These are phyloP conservation scores for Rasamsonia emersonii DNA, from an alignment of 2,329 filamentous ascomycete species.

Conservation along the genomic window DNA sequence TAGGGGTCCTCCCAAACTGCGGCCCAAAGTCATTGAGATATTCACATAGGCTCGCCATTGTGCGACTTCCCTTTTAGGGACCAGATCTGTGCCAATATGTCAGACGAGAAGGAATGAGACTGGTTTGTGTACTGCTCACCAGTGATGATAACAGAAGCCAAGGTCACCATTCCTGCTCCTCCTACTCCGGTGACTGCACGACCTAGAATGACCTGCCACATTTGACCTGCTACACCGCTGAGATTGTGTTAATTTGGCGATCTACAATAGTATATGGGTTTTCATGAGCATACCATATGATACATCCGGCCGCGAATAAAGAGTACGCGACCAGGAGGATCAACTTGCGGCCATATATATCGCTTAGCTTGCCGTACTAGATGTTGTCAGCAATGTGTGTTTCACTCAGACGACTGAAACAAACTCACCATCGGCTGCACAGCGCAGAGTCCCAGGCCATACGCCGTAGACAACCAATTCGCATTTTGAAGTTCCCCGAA, in stretches of 20 bases:
- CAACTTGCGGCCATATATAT: constrained; percentile 49
- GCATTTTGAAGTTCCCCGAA: constrained; percentile 50
- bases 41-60: constrained; percentile 45
- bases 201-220: constrained; percentile 33
- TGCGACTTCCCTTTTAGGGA: constrained; percentile 42
- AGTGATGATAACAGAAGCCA: constrained; percentile 41
- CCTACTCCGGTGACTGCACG: constrained; percentile 36
- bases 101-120: neutral
- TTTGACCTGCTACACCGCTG: constrained; percentile 28
- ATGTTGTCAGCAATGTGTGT: constrained; percentile 7
- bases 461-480: constrained; percentile 50
- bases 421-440: constrained; percentile 44
- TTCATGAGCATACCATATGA: constrained; percentile 23
- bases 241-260: neutral
- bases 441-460: constrained; percentile 43
- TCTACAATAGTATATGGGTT: neutral
- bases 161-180: constrained; percentile 35
- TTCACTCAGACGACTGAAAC: neutral
- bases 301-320: constrained; percentile 42
- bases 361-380: constrained; percentile 48
- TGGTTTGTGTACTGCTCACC: no score
- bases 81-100: constrained; percentile 33
- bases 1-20: constrained; percentile 45
- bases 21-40: constrained; percentile 41
- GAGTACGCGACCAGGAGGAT: constrained; percentile 43